Evolutionary conservation across 2,329 filamentous ascomycete genomes (phyloP).

Genomic region (Pseudonectria foliicola): DNA sequence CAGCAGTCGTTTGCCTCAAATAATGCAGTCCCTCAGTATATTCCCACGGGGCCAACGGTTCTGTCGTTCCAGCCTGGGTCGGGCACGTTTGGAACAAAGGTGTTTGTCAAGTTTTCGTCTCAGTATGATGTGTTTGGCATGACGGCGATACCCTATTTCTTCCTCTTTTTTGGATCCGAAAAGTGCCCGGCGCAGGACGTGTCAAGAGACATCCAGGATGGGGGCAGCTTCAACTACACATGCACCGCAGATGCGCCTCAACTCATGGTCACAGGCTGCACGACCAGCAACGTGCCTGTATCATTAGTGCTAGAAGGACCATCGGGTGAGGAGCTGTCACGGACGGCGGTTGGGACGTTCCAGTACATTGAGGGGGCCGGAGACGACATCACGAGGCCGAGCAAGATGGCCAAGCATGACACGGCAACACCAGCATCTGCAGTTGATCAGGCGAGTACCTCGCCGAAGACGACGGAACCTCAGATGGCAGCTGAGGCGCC

Average conservation of each 20-base stretch:
- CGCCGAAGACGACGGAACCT: slow-evolving; percentile 36
- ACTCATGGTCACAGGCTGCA: slow-evolving; percentile 43
- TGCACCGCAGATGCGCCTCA: slow-evolving; percentile 67
- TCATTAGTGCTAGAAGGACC: slow-evolving; percentile 45
- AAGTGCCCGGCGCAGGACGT: slow-evolving; percentile 56
- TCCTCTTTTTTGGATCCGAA: slow-evolving; percentile 70
- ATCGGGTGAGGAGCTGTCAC: slow-evolving; percentile 46
- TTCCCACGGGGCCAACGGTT: slow-evolving; percentile 54
- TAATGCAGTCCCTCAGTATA: slow-evolving; percentile 58
- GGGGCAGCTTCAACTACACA: slow-evolving; percentile 60
- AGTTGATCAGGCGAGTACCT: slow-evolving; percentile 32
- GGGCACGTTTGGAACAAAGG: slow-evolving; percentile 62
- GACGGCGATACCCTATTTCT: slow-evolving; percentile 50
- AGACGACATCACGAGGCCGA: slow-evolving; percentile 34
- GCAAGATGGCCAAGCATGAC: slow-evolving; percentile 31
- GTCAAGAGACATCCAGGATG: slow-evolving; percentile 51
- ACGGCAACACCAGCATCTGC: slow-evolving; percentile 28
- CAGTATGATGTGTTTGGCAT: slow-evolving; percentile 62
- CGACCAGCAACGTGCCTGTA: slow-evolving; percentile 45
- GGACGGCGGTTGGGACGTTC: slow-evolving; percentile 39
- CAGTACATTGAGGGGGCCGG: slow-evolving; percentile 46
- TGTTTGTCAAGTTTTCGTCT: slow-evolving; percentile 68
- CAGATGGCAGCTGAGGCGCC: slow-evolving; percentile 29
- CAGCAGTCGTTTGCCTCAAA: slow-evolving; percentile 53
- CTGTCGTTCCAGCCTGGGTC: slow-evolving; percentile 62